Percentiles rank a stretch among this genome's conserved stretches.
These are phyloP conservation scores for Chaetomium sp. DNA, from an alignment of 2,329 filamentous ascomycete genomes.

Conservation along the genomic window DNA sequence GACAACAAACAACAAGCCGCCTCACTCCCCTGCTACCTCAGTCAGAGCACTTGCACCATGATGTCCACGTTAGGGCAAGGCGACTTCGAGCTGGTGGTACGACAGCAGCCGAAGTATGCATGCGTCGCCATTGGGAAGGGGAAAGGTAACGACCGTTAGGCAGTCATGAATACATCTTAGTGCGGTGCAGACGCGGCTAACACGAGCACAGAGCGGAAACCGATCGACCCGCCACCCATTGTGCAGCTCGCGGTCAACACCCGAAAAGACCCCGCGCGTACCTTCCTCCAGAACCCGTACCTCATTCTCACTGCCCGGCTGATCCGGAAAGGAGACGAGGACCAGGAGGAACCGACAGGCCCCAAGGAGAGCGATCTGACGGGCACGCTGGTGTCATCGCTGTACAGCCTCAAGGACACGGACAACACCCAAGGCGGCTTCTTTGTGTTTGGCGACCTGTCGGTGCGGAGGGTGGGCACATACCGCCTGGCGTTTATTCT, in stretches of 20 bases:
- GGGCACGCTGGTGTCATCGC: constrained; percentile 71
- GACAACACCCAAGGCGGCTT: constrained; percentile 74
- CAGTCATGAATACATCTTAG: background rate
- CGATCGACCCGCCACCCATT: constrained; percentile 81
- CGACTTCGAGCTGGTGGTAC: constrained; percentile 36
- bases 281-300: constrained; percentile 50
- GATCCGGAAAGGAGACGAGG: constrained; percentile 35
- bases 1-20: too few relatives aligned
- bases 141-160: constrained; percentile 48
- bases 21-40: too few relatives aligned
- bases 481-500: constrained; percentile 72
- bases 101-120: constrained; percentile 61
- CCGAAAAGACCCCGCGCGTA: constrained; percentile 40
- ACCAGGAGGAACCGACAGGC: constrained; percentile 31
- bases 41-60: background rate
- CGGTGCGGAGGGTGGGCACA: constrained; percentile 65
- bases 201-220: constrained; percentile 61
- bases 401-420: constrained; percentile 74
- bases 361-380: constrained; percentile 54
- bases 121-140: constrained; percentile 67
- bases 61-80: constrained; percentile 12
- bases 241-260: constrained; percentile 57
- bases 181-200: background rate
- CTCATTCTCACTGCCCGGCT: constrained; percentile 40
- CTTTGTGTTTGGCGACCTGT: constrained; percentile 88